Evolutionary conservation across 495 filamentous ascomycete species (phyloP), one percentile per base, ranked within the genome.

Genomic region (Penicillium egyptiacum): DNA sequence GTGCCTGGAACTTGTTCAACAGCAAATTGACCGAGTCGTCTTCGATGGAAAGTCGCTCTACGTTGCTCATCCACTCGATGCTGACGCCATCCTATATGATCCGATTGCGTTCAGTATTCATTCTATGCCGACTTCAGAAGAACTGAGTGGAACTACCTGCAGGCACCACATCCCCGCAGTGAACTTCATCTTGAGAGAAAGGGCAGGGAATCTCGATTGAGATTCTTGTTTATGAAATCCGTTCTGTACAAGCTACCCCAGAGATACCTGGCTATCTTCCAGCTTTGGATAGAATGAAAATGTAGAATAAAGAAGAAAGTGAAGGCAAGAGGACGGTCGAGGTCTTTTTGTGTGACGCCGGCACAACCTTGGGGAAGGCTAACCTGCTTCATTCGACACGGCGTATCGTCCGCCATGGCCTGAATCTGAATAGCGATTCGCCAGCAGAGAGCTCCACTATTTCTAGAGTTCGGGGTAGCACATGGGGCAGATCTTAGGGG

Each of bases 11-110:
- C 50, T 78, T 78, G 55, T 78, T 78, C 52, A 78, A 41, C 20
- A 75, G 57, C 22, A 78, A 52, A 50, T 73, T 59, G n/a, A 74
- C 75, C 0, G 63, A 59, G 30, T 78, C 69, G 9, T 69, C 59
- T 46, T 76, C 63, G 23, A 74, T 50, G 12, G 56, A 51, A 41
- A 75, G 44, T 56, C 75, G 62, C 57, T 78, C 75, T n/a, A 78
- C 72, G 55, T 78, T 78, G 65, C 68, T 75, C 74, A 76, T 76
- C 75, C 73, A 78, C 53, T 77, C 73, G 40, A 78, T 78, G n/a
- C 58, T 62, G 35, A 74, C 61, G 45, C 70, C 73, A 43, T 75
- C 69, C 72, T 76, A 48, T 22, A 55, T 1, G 5, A 14, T 10
- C 19, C 41, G 12, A 19, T 19, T 37, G 30, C 17, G 19, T 33